Evolutionary conservation across 768 basidiomycete species (phyloP), one percentile per base, ranked within the genome.

Genomic region (Amanita exitialis): DNA sequence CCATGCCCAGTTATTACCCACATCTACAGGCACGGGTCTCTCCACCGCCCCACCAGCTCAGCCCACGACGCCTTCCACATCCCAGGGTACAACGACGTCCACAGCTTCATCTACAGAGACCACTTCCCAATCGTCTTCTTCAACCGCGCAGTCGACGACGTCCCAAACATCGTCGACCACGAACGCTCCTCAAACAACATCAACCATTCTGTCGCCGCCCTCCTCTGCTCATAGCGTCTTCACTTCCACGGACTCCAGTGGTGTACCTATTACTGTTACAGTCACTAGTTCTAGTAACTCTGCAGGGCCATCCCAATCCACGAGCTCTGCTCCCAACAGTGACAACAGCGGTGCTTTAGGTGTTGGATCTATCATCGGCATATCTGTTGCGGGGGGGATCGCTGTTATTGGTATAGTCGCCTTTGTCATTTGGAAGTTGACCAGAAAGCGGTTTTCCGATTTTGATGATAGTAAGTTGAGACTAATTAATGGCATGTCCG

Each of bases 361-460:
- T 41, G 82, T 77, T 4, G 84, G 85, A 3, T 83, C 86, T 36
- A 87, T 92, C 59, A 64, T 90, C 39, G 90, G 88, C 30, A 71
- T 92, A 53, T 83, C 87, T 0, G 86, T 91, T 20, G 82, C 87
- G 3, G 90, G 86, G 38, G 90, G 87, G 49, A 70, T 90, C 49
- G 84, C 87, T 20, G 64, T 83, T 16, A 65, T 92, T 57, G 84
- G 77, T 8, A 73, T 92, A 47, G 66, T 82, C 47, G 79, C 71
- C 13, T 92, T 92, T 69, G 77, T 90, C 56, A 68, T 87, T 34
- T 92, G 90, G 90, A 92, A 92, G 66, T 79, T 90, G 61, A 86
- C 85, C 2, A 75, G 84, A 60, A 92, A 90, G 63, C 82, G 84
- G 52, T 80, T 82, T 61, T 55, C 71, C 21, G 79, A 83, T 58